Evolutionary conservation across 768 basidiomycete species (phyloP), one percentile per base, ranked within the genome.

Genomic region (Naganishia randhawae): DNA sequence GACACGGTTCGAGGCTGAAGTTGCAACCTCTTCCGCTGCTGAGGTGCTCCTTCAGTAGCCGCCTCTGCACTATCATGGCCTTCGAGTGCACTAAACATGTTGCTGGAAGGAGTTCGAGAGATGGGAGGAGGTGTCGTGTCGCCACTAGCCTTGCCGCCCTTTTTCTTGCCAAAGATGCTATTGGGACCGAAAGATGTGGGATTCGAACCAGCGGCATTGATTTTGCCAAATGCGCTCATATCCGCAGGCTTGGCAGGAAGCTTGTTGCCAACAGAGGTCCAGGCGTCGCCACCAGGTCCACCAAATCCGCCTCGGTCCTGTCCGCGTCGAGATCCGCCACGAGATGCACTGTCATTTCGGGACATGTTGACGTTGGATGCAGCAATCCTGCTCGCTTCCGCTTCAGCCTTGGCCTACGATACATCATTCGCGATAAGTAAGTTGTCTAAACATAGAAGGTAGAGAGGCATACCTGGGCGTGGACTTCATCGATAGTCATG

Each of bases 281-380:
- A 97, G n/a, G 91, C 91, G 69, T 97, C 93, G 31, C 86, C 87
- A 65, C 84, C 81, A 66, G 86, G 86, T 17, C 84, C 81, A 53
- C 82, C 82, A 13, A 83, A 84, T 31, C 82, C 82, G 68, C 77
- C 79, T 35, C 82, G 78, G 16, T 88, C 85, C 19, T 85, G 87
- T 42, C 93, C 95, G 50, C 92, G 88, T 63, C 91, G 85, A 65
- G 94, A 97, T 42, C 92, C 91, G 42, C 89, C 88, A 42, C 94
- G 88, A 29, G 92, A 93, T 86, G 95, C 91, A 78, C 85, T 87
- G 61, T 86, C 82, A 14, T 85, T 85, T 2, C 87, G 71, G 81
- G 84, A 33, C 81, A 66, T 66, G 65, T 83, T 77, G 86, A 87
- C 74, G 84, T 88, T 76, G 84, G 87, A 76, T 50, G 82, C 83